Base-by-base conservation (phyloP, 441 rosid genomes). In the Rhodomyrtus psidioides region DNA sequence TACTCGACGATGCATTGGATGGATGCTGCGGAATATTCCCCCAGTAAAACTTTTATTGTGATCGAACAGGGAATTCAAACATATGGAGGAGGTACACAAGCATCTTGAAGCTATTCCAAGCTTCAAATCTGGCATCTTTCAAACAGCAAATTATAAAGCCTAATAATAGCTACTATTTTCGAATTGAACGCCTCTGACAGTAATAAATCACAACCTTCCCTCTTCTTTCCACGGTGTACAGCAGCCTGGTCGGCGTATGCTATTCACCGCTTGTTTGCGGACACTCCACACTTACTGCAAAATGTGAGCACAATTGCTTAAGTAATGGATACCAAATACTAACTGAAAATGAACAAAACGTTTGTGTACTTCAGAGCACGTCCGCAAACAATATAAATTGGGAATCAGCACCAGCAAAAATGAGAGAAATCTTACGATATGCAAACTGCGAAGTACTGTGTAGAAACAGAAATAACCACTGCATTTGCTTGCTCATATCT, bases 401-500 rank as follows among this genome's bases (percentile, higher is more conserved):
- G 49, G 79, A 34, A 39, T 42, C n/a, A 10, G 79, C 79, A 0
- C 6, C 79, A 9, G 49, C 15, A 34, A 70, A 34, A 70, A 44
- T 19, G 79, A 34, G 17, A 34, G n/a, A 70, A 39, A 70, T 19
- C 49, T 70, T 39, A 70, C 49, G 9, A 1, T 2, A 21, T 21
- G 79, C 79, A 70, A 65, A 39, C 49, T 21, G 79, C 84, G 30
- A 82, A 82, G 58, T 4, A 21, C 6, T 0, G 30, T 9, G 84
- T 82, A 6, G 6, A 82, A 70, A 82, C 46, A 17, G n/a, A 82
- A 17, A 23, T 15, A 17, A 9, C 27, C 60, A 70, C 79, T 10
- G 15, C 26, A 70, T 70, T 19, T 5, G 46, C 49, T 44, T 5
- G 24, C 49, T 57, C 87, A 94, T 90, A 94, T 92, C 88, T 94